Evolutionary conservation across 768 basidiomycete species (phyloP).

Genomic region (Pleurotus salmoneostramineus): DNA sequence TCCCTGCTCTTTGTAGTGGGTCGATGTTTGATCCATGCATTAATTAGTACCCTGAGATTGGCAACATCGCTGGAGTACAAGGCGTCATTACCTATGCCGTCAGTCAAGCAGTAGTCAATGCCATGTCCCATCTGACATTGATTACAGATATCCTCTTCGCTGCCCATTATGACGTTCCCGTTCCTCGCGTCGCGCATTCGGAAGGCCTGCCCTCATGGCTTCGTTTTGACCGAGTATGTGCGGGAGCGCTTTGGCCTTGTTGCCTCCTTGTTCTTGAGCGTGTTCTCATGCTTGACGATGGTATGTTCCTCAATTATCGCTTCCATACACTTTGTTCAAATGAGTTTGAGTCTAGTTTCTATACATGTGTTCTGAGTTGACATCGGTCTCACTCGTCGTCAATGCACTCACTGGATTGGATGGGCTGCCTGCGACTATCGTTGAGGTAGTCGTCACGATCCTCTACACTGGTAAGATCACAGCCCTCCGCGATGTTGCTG

Average conservation of each 20-base stretch:
- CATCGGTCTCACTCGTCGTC: slow-evolving; percentile 3
- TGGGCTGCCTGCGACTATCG: slow-evolving; percentile 4
- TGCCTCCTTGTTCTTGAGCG: background rate
- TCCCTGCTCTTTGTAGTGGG: background rate
- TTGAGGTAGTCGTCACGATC: slow-evolving; percentile 6
- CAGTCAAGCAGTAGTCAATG: background rate
- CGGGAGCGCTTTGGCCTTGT: slow-evolving; percentile 2
- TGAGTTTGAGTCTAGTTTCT: background rate
- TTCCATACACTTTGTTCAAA: background rate
- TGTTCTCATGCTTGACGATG: slow-evolving; percentile 7
- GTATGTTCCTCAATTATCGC: background rate
- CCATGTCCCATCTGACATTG: background rate
- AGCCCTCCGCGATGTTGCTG: background rate
- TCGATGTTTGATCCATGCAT: background rate
- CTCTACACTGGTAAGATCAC: slow-evolving; percentile 1
- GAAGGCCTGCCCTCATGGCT: slow-evolving; percentile 5
- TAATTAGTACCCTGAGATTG: slow-evolving; percentile 6
- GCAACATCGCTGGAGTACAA: slow-evolving; percentile 4
- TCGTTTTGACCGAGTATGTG: slow-evolving; percentile 3
- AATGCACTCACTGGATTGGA: background rate
- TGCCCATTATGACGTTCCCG: slow-evolving; percentile 8
- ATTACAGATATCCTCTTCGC: background rate
- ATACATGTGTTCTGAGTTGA: slow-evolving; percentile 1
- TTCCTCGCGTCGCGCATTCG: slow-evolving; percentile 6
- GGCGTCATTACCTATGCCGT: slow-evolving; percentile 4